These are phyloP conservation scores for Neonectria neomacrospora DNA, from an alignment of 2,329 filamentous ascomycete genomes.

Conservation along the genomic window DNA sequence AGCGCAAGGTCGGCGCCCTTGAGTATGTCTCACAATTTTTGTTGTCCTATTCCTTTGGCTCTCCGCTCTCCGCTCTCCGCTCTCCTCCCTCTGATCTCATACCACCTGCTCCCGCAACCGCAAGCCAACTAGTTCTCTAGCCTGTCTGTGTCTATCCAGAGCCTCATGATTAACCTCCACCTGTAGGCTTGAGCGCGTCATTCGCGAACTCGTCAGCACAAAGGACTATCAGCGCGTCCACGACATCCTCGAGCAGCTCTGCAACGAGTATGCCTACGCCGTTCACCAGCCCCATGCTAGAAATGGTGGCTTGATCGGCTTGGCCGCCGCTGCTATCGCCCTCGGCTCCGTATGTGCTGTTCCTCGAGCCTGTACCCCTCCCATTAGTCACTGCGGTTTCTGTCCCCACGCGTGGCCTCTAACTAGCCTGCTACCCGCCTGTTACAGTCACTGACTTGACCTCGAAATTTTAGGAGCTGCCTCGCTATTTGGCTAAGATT, in stretches of 20 bases:
- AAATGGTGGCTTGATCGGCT: conserved; percentile 94
- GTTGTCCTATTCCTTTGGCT: conserved; percentile 1
- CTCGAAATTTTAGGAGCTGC: conserved; percentile 74
- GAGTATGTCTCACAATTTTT: conserved; percentile 72
- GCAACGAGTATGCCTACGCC: conserved; percentile 96
- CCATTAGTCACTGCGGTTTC: no score
- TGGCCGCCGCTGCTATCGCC: conserved; percentile 95
- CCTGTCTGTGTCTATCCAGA: not conserved
- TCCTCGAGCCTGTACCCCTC: not conserved
- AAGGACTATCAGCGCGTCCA: conserved; percentile 84
- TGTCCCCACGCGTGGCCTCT: not conserved
- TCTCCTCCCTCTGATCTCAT: conserved; percentile 4
- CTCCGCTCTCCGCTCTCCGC: not conserved
- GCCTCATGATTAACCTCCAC: conserved; percentile 22
- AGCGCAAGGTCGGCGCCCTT: conserved; percentile 93
- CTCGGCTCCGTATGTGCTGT: conserved; percentile 79
- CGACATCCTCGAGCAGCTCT: conserved; percentile 93
- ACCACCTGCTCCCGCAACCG: not conserved
- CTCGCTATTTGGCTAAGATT: conserved; percentile 90
- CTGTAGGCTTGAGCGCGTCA: conserved; percentile 84
- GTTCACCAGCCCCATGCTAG: conserved; percentile 96
- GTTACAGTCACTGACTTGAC: conserved; percentile 19
- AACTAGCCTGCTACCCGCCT: no score
- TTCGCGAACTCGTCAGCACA: conserved; percentile 81
- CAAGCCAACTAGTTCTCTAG: conserved; percentile 4